Percentiles rank a stretch among this genome's conserved stretches.
Conservation (phyloP, 2,329 filamentous ascomycete genomes). For the Stemphylium lycopersici region DNA sequence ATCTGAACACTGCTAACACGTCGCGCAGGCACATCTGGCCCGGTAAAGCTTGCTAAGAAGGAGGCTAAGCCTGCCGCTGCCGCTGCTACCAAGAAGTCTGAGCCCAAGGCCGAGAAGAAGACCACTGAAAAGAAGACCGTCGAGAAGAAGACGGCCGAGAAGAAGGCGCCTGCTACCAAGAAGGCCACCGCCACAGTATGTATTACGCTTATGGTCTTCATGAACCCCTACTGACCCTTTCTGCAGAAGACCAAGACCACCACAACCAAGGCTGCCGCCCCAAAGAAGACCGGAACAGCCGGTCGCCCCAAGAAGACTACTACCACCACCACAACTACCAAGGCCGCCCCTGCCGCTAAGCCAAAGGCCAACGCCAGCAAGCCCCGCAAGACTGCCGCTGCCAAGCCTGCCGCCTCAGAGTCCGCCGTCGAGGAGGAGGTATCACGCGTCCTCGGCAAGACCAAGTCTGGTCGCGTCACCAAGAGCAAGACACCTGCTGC, state of each 20-base stretch:
- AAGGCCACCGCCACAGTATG: conserved; percentile 38
- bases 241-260: conserved; percentile 38
- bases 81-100: conserved; percentile 35
- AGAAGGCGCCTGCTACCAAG: conserved; percentile 33
- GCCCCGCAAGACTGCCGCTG: conserved; percentile 55
- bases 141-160: conserved; percentile 35
- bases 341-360: conserved; percentile 36
- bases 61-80: conserved; percentile 49
- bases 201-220: background rate
- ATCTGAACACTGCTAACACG: conserved; percentile 31
- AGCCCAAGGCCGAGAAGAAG: conserved; percentile 45
- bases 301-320: conserved; percentile 31
- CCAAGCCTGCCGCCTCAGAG: conserved; percentile 55
- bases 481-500: conserved; percentile 64
- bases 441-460: conserved; percentile 72
- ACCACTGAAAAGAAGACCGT: conserved; percentile 27
- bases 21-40: conserved; percentile 74
- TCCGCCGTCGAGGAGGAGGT: conserved; percentile 72
- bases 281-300: conserved; percentile 30
- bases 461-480: conserved; percentile 83
- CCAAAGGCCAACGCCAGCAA: conserved; percentile 56
- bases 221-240: conserved; percentile 16
- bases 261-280: conserved; percentile 25
- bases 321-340: conserved; percentile 30
- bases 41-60: conserved; percentile 92